These are phyloP conservation scores for Tetrapisispora namnaoensis DNA, from an alignment of 805 yeast species.

Conservation along the genomic window DNA sequence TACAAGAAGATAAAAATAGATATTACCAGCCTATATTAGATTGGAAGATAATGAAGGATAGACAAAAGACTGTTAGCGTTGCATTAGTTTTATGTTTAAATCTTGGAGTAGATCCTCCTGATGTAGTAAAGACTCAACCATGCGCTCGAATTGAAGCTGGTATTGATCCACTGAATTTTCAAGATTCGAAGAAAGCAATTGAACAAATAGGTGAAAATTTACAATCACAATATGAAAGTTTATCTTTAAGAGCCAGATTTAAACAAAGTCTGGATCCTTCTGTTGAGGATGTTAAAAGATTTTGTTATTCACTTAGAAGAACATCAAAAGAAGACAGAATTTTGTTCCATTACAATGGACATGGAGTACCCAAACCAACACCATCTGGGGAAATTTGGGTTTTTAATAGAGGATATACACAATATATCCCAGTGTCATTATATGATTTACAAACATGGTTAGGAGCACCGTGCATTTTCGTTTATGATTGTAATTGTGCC, in stretches of 20 bases:
- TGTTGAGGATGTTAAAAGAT: constrained; percentile 88
- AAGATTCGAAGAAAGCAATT: constrained; percentile 82
- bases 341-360: constrained; percentile 92
- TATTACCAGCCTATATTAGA: constrained; percentile 67
- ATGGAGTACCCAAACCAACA: constrained; percentile 97
- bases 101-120: constrained; percentile 96
- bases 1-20: constrained; percentile 32
- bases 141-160: constrained; percentile 89
- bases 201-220: constrained; percentile 83
- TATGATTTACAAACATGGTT: constrained; percentile 94
- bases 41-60: constrained; percentile 85
- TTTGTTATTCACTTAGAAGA: constrained; percentile 79
- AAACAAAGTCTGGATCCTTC: constrained; percentile 90
- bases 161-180: constrained; percentile 75
- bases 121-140: constrained; percentile 83
- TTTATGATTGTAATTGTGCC: constrained; percentile 89
- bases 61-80: constrained; percentile 88
- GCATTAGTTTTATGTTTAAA: constrained; percentile 86
- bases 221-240: constrained; percentile 81
- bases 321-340: constrained; percentile 91
- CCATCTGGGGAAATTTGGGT: constrained; percentile 97
- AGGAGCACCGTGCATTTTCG: constrained; percentile 95
- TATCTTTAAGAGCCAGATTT: constrained; percentile 78
- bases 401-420: constrained; percentile 92
- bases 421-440: constrained; percentile 91